A percentile compares a stretch with the other conserved stretches of the same genome.
These are phyloP conservation scores for Penicillium waksmanii DNA, from an alignment of 495 filamentous ascomycete species.

Conservation along the genomic window DNA sequence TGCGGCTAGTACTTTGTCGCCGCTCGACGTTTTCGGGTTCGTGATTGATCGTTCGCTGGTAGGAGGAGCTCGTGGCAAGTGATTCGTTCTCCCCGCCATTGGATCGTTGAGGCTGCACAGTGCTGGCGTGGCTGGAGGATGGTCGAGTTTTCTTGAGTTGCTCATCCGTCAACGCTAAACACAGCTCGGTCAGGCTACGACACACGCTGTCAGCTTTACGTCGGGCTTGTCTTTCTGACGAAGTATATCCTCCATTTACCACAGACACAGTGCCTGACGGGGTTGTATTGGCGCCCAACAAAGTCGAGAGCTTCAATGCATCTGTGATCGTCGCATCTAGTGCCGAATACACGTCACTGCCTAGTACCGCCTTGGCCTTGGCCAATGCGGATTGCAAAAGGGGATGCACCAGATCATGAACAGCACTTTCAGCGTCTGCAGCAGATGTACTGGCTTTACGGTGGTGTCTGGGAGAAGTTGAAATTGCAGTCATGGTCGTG, in stretches of 20 bases:
- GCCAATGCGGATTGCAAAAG: conserved; percentile 77
- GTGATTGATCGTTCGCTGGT: conserved; percentile 44
- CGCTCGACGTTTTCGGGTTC: conserved; percentile 44
- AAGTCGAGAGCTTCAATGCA: conserved; percentile 71
- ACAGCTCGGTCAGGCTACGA: conserved; percentile 88
- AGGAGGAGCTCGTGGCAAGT: conserved; percentile 34
- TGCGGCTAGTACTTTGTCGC: conserved; percentile 60
- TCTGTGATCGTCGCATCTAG: conserved; percentile 83
- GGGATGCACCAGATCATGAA: conserved; percentile 64
- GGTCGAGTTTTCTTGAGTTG: conserved; percentile 36
- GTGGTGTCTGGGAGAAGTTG: conserved; percentile 76
- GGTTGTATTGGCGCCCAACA: conserved; percentile 71
- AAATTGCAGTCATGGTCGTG: conserved; percentile 91
- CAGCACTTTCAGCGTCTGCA: conserved; percentile 41
- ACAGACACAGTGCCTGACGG: conserved; percentile 65
- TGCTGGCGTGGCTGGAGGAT: conserved; percentile 30
- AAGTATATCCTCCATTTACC: conserved; percentile 47
- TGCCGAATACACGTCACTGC: conserved; percentile 72
- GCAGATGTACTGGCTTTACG: conserved; percentile 58
- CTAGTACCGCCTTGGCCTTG: conserved; percentile 71
- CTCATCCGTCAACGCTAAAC: conserved; percentile 74
- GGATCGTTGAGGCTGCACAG: conserved; percentile 24
- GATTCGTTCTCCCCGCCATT: conserved; percentile 39
- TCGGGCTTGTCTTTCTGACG: conserved; percentile 80
- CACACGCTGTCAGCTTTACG: conserved; percentile 93